Evolutionary conservation across 2,329 filamentous ascomycete genomes (phyloP).

Genomic region (Calonectria leucothoes): DNA sequence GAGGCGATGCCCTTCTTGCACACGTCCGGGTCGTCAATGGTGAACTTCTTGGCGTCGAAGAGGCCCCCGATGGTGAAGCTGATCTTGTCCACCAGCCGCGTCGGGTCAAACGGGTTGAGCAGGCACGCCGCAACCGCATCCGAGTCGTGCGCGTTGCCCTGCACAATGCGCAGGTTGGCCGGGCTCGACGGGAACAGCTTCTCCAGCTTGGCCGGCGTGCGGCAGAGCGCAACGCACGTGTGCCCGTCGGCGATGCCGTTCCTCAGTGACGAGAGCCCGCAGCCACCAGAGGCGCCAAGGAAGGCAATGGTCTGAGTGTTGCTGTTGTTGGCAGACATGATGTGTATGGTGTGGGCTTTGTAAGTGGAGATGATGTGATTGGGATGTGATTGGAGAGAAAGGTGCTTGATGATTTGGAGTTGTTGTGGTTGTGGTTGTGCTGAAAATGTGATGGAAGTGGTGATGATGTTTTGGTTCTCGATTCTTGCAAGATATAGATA

Average conservation of each 20-base stretch:
- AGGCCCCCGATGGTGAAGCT: constrained; percentile 53
- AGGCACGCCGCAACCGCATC: constrained; percentile 47
- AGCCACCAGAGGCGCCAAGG: constrained; percentile 57
- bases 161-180: constrained; percentile 48
- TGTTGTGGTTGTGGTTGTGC: neutral
- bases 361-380: neutral
- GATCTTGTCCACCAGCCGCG: constrained; percentile 50
- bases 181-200: constrained; percentile 42
- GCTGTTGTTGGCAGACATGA: constrained; percentile 24
- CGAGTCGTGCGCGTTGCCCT: constrained; percentile 52
- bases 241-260: constrained; percentile 49
- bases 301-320: constrained; percentile 43
- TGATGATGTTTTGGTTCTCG: neutral
- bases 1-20: constrained; percentile 51
- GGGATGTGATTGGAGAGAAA: neutral
- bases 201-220: constrained; percentile 54
- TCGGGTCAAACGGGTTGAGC: constrained; percentile 34
- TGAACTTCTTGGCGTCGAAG: constrained; percentile 39
- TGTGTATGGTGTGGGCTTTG: neutral
- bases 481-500: neutral
- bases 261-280: constrained; percentile 51
- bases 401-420: constrained; percentile 3
- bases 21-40: constrained; percentile 51
- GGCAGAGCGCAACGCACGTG: constrained; percentile 53
- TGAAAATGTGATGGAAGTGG: neutral